Evolutionary conservation across 495 filamentous ascomycete species (phyloP).

Genomic region (Cenococcum geophilum): DNA sequence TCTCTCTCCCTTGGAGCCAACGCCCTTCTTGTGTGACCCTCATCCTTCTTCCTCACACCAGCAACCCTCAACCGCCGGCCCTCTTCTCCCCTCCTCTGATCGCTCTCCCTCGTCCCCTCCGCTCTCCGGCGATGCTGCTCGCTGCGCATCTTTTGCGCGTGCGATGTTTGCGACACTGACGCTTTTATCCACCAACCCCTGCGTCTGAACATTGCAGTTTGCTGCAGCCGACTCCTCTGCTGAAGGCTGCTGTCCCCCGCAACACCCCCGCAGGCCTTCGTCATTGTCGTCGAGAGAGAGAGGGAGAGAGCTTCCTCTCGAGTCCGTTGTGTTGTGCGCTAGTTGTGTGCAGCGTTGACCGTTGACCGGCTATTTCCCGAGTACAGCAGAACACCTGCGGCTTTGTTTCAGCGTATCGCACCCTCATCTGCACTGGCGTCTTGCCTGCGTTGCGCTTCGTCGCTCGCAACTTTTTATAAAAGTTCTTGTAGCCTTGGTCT

Average conservation of each 20-base stretch:
- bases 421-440: background rate
- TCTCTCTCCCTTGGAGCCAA: background rate
- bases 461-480: background rate
- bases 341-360: background rate
- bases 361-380: background rate
- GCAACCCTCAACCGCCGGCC: background rate
- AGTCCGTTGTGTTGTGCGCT: constrained; percentile 3
- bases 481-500: background rate
- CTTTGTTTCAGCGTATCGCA: background rate
- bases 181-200: constrained; percentile 13
- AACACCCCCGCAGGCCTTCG: background rate
- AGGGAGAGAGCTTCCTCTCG: background rate
- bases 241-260: background rate
- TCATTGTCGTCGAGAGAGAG: too few species aligned
- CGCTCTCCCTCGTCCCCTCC: background rate
- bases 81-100: background rate
- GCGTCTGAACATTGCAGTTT: background rate
- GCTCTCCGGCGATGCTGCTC: constrained; percentile 15
- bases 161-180: constrained; percentile 26
- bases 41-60: background rate
- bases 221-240: background rate
- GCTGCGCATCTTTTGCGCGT: constrained; percentile 11
- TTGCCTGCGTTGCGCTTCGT: background rate
- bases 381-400: background rate
- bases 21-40: background rate